Evolutionary conservation across 2,329 filamentous ascomycete genomes (phyloP), one percentile per base, ranked within the genome.

Genomic region (Ophiostoma populinum): DNA sequence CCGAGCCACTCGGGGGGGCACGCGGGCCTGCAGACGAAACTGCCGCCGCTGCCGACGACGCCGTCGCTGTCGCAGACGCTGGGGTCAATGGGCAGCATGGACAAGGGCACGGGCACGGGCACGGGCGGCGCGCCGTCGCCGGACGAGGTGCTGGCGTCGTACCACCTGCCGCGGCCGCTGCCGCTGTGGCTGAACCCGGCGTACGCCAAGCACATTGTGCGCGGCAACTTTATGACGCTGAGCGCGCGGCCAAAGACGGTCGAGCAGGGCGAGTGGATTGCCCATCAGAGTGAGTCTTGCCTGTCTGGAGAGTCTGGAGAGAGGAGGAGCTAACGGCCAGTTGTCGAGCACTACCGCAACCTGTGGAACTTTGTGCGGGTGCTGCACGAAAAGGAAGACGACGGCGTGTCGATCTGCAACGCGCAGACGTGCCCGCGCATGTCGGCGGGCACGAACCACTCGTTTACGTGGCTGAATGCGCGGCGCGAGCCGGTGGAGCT

Each of bases 201-300:
- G 42, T 79, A 81, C 51, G 76, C 80, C 36, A 80, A 78, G 52
- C 75, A 92, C 50, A 92, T 93, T 45, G 86, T 94, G 50, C 92
- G 87, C 62, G 87, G 87, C 40, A 95, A 94, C 61, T 94, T 95
- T 53, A 83, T 93, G 77, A 94, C 87, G 9, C 60, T 95, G 40
- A 92, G 86, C 49, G 83, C 85, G 33, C 79, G 86, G 51, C 87
- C 87, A 16, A 86, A 87, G 61, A 86, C 90, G 38, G 81, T 94
- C 30, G 87, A 94, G 50, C 75, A 83, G 52, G 87, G 83, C 45
- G 87, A 95, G 57, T 95, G 87, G 87, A 69, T 94, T 47, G 86
- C 86, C 43, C 83, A 94, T 55, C 87, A 94, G 65, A 76, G 87
- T 92, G 65, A 6, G 38, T 31, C 22, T 13, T 11, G 9, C 4